Base-by-base conservation (phyloP, 768 basidiomycete genomes). In the Chlorophyllum brunneum region DNA sequence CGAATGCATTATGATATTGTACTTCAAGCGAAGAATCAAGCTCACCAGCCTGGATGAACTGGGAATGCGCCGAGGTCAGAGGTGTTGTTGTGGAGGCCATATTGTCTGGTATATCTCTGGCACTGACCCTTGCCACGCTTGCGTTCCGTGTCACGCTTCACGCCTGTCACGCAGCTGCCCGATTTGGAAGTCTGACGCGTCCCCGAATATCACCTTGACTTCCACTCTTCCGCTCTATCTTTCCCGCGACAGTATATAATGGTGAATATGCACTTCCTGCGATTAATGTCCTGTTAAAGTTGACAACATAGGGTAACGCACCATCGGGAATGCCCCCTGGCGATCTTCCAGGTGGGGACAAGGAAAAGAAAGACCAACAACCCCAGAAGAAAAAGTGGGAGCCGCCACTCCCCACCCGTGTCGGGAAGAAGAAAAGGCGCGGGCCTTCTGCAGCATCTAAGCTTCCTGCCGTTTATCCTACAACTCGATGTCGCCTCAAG, bases 321-420 rank as follows among this genome's bases (percentile, higher is more conserved):
- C 77, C 86, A 48, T 92, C 89, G 43, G 87, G 70, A 57, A 65
- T 74, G 61, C 72, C 76, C n/a, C 71, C 73, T 39, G 65, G 67
- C 48, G 71, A 69, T 42, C 31, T 48, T n/a, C 50, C 57, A 56
- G 59, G 57, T 18, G 56, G 60, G 47, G 63, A 66, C 43, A 79
- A 77, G 68, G 61, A 57, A 63, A 78, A 74, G 67, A 74, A 77
- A 69, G 51, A 53, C 27, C 71, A 66, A 62, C 68, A 79, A 71
- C 72, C 75, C 15, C 76, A 82, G 62, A 81, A 85, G 71, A 97
- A 98, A 83, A 95, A 95, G 74, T 98, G 95, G 94, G 95, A 98
- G 67, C 94, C 95, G 6, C 95, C 95, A 62, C 81, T 97, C 54
- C 95, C 95, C 11, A 97, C 95, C 40, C 88, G 92, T 54, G 92